Evolutionary conservation across 2,329 filamentous ascomycete species (phyloP).

Genomic region (Paecilomyces fulvus): DNA sequence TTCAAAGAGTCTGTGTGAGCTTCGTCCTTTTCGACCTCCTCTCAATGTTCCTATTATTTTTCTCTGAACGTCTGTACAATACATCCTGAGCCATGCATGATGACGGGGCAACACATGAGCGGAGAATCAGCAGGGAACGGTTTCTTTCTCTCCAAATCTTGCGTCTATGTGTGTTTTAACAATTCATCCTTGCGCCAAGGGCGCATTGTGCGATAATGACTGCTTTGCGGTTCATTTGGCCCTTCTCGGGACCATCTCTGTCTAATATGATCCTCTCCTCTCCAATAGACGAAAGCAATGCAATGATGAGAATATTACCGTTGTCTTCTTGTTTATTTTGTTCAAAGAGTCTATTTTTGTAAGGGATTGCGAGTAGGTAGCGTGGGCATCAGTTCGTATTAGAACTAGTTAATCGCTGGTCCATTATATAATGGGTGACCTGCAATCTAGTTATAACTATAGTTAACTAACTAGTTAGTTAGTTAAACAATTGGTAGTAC

Average conservation of each 20-base stretch:
- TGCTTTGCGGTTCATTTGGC: neutral
- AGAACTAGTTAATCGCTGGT: too few species aligned
- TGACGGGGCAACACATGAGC: neutral
- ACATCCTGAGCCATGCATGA: neutral
- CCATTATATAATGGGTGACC: too few species aligned
- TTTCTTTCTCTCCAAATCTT: neutral
- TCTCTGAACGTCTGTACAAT: neutral
- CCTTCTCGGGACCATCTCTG: neutral
- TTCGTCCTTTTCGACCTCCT: conserved; percentile 7
- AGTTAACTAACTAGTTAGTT: too few species aligned
- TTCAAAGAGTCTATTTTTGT: too few species aligned
- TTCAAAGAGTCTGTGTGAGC: conserved; percentile 3
- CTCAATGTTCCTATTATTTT: neutral
- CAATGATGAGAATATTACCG: too few species aligned
- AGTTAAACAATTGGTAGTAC: too few species aligned
- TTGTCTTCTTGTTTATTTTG: too few species aligned
- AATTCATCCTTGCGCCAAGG: neutral
- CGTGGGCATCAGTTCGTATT: too few species aligned
- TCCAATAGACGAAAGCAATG: too few species aligned
- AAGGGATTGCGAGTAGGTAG: too few species aligned
- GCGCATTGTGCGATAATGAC: neutral
- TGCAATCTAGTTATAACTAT: too few species aligned
- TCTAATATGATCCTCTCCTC: neutral
- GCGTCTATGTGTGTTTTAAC: neutral
- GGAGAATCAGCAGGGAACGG: neutral